Percentiles rank a stretch among this genome's conserved stretches.
Evolutionary conservation across 345 rosid genomes (phyloP).

Genomic region (Turritis glabra): DNA sequence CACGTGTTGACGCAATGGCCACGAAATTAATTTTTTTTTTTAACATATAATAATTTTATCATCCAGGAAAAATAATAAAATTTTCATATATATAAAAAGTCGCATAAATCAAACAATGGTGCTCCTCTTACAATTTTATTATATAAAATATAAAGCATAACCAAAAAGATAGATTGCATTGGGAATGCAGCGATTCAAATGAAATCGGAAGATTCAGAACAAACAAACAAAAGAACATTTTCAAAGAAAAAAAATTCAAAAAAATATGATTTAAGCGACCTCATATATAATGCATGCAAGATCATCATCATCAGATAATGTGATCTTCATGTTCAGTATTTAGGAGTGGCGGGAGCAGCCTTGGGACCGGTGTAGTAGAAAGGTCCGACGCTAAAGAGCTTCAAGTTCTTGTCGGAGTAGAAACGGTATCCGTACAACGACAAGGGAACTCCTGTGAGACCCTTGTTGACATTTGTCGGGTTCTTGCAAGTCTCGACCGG

Average conservation of each 20-base stretch:
- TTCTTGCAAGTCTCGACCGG: slow-evolving; percentile 46
- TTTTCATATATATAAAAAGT: not conserved
- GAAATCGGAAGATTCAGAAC: slow-evolving; percentile 1
- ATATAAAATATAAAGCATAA: not conserved
- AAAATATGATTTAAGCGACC: not conserved
- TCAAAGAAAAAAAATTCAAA: not conserved
- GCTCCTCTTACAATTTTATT: slow-evolving; percentile 6
- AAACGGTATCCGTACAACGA: slow-evolving; percentile 41
- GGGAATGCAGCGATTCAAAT: slow-evolving; percentile 14
- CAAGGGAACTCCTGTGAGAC: slow-evolving; percentile 52
- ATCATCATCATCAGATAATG: not conserved
- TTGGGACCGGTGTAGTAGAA: slow-evolving; percentile 42
- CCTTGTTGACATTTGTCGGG: slow-evolving; percentile 55
- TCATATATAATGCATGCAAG: slow-evolving; percentile 7
- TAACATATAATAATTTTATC: not conserved
- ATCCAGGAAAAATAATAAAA: not conserved
- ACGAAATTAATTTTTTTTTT: not conserved
- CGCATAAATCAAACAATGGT: not conserved
- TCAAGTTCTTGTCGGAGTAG: slow-evolving; percentile 42
- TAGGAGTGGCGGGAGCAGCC: slow-evolving; percentile 31
- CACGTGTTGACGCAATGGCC: slow-evolving; percentile 4
- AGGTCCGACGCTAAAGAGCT: slow-evolving; percentile 45
- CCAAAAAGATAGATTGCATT: slow-evolving; percentile 8
- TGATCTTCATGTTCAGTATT: slow-evolving; percentile 32
- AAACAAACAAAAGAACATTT: slow-evolving; percentile 16